A percentile compares a stretch with the other conserved stretches of the same genome.
Evolutionary conservation across 2,329 filamentous ascomycete genomes (phyloP).

Genomic region (Trichoderma hamatum): DNA sequence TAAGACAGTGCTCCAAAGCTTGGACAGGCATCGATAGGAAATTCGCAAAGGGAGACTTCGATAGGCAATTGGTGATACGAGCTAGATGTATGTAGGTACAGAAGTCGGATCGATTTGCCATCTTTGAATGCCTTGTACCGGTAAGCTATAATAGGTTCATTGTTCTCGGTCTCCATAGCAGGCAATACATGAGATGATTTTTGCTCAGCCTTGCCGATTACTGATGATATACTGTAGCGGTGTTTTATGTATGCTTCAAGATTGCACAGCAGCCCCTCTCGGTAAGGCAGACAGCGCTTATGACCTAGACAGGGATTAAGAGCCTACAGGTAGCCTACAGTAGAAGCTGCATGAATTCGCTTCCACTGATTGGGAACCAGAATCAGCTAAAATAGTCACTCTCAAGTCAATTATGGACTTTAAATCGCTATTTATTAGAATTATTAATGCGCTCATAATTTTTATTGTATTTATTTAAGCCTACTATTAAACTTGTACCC

Average conservation of each 20-base stretch:
- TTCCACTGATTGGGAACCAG: background rate
- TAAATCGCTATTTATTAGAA: too few relatives aligned
- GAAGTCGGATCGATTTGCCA: background rate
- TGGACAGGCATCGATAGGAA: background rate
- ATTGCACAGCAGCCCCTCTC: background rate
- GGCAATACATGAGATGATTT: background rate
- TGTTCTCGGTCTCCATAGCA: background rate
- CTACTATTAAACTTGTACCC: background rate
- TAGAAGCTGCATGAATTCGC: background rate
- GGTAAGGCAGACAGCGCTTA: background rate
- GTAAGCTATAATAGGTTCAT: background rate
- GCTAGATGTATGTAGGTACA: background rate
- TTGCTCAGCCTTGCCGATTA: background rate
- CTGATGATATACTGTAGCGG: background rate
- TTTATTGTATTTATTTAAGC: too few relatives aligned
- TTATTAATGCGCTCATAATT: too few relatives aligned
- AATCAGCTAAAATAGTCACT: background rate
- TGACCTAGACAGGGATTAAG: background rate
- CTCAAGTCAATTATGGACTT: background rate
- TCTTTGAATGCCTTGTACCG: background rate
- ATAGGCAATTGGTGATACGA: background rate
- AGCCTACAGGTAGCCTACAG: background rate
- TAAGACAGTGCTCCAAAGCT: background rate
- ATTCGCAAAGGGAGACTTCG: background rate
- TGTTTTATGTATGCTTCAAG: background rate